Conservation (phyloP, 768 basidiomycete species). For the Termitomyces sp. region DNA sequence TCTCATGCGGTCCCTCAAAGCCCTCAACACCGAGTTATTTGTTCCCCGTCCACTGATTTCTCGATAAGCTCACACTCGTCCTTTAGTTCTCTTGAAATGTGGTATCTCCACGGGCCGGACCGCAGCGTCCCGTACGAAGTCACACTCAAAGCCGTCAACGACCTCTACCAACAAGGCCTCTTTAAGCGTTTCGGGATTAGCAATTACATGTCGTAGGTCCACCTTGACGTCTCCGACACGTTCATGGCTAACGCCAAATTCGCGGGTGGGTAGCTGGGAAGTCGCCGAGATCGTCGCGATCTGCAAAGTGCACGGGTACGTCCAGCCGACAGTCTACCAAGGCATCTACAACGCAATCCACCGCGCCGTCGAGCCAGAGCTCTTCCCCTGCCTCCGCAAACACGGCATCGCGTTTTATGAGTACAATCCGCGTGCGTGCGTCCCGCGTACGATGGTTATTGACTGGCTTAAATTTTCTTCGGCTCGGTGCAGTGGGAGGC, state of each 20-base stretch:
- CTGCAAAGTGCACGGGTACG: conserved; percentile 47
- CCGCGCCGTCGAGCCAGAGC: conserved; percentile 33
- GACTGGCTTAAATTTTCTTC: too few species aligned
- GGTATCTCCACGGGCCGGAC: conserved; percentile 61
- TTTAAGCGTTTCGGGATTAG: conserved; percentile 62
- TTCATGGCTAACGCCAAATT: too few species aligned
- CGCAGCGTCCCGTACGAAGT: conserved; percentile 50
- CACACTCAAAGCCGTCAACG: conserved; percentile 47
- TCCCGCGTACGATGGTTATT: too few species aligned
- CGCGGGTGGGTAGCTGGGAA: conserved; percentile 45
- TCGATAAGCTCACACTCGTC: conserved; percentile 7
- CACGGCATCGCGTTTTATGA: conserved; percentile 51
- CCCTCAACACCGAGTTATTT: conserved; percentile 38
- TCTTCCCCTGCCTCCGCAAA: conserved; percentile 54
- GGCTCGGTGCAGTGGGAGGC: conserved; percentile 37
- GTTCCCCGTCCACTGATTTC: too few species aligned
- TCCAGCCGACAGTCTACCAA: conserved; percentile 52
- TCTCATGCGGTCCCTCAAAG: conserved; percentile 40
- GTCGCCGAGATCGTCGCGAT: conserved; percentile 51
- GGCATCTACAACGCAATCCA: conserved; percentile 38
- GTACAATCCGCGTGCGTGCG: conserved; percentile 44
- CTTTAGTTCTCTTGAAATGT: conserved; percentile 39
- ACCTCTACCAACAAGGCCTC: conserved; percentile 50
- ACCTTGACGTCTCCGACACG: too few species aligned
- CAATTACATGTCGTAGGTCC: conserved; percentile 46